Evolutionary conservation across 305 asterid species (phyloP), one percentile per base, ranked within the genome.

Genomic region (Fraxinus sp.): DNA sequence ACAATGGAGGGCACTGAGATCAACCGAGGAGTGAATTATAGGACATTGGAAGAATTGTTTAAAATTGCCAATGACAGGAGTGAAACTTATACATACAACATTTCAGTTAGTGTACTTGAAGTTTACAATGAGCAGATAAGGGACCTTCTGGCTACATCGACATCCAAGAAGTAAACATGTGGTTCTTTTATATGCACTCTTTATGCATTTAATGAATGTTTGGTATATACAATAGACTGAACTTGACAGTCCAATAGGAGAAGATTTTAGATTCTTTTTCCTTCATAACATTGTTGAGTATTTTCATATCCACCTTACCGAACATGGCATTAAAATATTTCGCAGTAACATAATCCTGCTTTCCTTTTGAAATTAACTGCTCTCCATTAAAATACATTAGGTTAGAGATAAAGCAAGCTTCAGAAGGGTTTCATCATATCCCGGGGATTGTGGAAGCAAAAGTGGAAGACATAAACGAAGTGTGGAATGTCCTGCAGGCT

Each of bases 71-170:
- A 87, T 49, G 97, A 93, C 83, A 90, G 98, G 88, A 88, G 87
- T 57, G 98, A 93, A 77, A 93, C 90, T 30, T 87, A 78, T 87
- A 76, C 85, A 3, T 96, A 96, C 84, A 86, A 73, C 86, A 91
- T 96, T 87, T 93, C 99, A 26, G 99, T 96, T 83, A 96, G 98
- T 77, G 99, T 96, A 75, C 97, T 96, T 87, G 99, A 96, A 90
- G 99, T 96, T 80, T 96, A 96, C 88, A 96, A 96, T 76, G 99
- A 96, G 85, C 98, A 96, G 83, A 95, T 96, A 81, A 83, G 98
- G 79, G 99, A 96, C 85, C 88, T 96, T 73, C 87, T 96, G 83
- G 93, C 97, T 79, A 71, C 91, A 77, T 95, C 97, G 55, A 82
- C 94, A 82, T 90, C 97, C 71, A 96, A 96, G 87, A 96, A 91